These are phyloP conservation scores for Amoeboaphelidium occidentale DNA, from an alignment of 371 early-diverging fungal species.

Conservation along the genomic window DNA sequence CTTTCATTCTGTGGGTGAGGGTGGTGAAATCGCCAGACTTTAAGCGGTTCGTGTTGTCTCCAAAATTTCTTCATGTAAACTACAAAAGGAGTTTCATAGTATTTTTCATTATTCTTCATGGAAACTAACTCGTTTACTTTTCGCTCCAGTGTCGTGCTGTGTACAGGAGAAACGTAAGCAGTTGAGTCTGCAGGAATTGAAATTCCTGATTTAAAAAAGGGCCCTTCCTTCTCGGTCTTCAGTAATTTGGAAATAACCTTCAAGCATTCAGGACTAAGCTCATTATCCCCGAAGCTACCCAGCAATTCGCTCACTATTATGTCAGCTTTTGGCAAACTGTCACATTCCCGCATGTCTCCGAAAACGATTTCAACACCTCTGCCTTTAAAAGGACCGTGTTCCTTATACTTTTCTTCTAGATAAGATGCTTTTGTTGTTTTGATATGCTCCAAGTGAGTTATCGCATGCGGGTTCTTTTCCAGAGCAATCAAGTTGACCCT, in stretches of 20 bases:
- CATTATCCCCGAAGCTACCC: constrained; percentile 86
- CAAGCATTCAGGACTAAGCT: constrained; percentile 85
- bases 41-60: too few species aligned
- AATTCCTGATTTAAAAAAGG: constrained; percentile 26
- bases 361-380: not conserved
- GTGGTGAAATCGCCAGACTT: not conserved
- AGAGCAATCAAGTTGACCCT: not conserved
- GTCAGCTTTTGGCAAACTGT: constrained; percentile 29
- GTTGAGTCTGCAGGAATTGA: constrained; percentile 66
- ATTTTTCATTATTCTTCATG: constrained; percentile 30
- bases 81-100: constrained; percentile 72
- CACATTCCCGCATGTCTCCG: not conserved
- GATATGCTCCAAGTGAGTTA: not conserved
- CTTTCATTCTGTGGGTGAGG: not conserved
- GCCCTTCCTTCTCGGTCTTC: constrained; percentile 27
- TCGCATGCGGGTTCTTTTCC: not conserved
- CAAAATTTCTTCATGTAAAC: constrained; percentile 23
- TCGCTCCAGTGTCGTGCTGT: constrained; percentile 43
- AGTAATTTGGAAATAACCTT: constrained; percentile 67
- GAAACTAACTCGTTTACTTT: constrained; percentile 10
- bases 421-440: not conserved
- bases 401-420: not conserved
- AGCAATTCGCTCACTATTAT: constrained; percentile 72
- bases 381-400: not conserved
- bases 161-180: constrained; percentile 53